These are phyloP conservation scores for Neurospora sp. DNA, from an alignment of 2,329 filamentous ascomycete genomes.

Conservation along the genomic window DNA sequence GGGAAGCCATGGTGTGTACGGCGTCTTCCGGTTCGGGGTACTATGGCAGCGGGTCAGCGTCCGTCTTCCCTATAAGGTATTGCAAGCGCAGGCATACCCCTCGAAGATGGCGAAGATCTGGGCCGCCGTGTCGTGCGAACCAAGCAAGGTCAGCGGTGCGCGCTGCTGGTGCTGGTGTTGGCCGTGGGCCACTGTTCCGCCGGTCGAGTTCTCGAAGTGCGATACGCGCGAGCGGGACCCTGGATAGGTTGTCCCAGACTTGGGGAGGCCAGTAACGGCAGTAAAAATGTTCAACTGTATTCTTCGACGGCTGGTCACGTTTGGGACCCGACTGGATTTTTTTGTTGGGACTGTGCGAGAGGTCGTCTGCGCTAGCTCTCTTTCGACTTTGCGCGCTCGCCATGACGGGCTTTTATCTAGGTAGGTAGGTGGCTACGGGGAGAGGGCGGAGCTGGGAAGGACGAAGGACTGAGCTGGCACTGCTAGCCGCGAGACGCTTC, in stretches of 20 bases:
- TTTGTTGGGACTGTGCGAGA: too few relatives aligned
- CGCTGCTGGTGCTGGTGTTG: constrained; percentile 2
- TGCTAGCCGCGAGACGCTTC: too few relatives aligned
- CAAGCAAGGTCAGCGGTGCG: constrained; percentile 10
- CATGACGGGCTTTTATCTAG: neutral
- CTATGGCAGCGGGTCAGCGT: constrained; percentile 9
- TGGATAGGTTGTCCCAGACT: neutral
- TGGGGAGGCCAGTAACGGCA: neutral
- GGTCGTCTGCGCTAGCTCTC: neutral
- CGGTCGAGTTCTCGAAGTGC: constrained; percentile 14
- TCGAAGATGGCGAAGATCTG: constrained; percentile 25
- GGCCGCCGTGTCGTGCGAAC: constrained; percentile 24
- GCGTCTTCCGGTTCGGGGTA: constrained; percentile 13
- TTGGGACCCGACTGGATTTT: too few relatives aligned
- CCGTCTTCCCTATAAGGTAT: constrained; percentile 1
- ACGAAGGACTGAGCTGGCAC: neutral
- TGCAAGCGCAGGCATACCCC: constrained; percentile 18
- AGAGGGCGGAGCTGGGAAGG: neutral
- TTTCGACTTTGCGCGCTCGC: neutral
- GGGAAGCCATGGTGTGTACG: constrained; percentile 12
- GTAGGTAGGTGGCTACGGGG: neutral
- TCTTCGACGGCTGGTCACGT: too few relatives aligned
- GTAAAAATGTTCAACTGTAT: too few relatives aligned
- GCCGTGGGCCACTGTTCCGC: constrained; percentile 8
- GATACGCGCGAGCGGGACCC: constrained; percentile 8